Base-by-base conservation (phyloP, 2,329 filamentous ascomycete species). In the Exophiala lecanii-corni region DNA sequence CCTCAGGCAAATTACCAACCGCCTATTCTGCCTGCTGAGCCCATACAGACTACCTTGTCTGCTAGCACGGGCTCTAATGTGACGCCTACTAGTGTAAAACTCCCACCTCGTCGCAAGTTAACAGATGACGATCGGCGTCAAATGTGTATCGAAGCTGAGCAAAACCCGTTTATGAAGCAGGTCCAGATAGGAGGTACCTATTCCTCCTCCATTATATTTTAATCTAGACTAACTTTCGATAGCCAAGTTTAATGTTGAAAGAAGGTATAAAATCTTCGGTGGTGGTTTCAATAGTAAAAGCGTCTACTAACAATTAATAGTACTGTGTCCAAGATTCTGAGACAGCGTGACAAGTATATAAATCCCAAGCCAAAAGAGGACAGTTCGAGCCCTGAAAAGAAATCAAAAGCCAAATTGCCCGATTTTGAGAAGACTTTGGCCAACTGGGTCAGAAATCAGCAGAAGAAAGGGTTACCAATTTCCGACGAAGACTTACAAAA, bases 301-400 rank as follows among this genome's bases (percentile, higher is more conserved):
- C n/a, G n/a, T 18, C 5, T 26, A 19, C 49, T 51, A 26, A 51
- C 32, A 17, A 15, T n/a, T 38, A 58, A 43, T 64, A 98, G 92
- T 70, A 98, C 92, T 36, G 92, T 98, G n/a, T 98, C 92, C 42
- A 98, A 98, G 63, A 92, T 97, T 42, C 68, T 98, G 53, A 82
- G 91, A 41, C 84, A 95, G 59, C 94, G 91, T 69, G 92, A 98
- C 53, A 92, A 94, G 63, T 97, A 94, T 65, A 76, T 97, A 10
- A 85, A 83, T 58, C 80, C 81, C 41, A 51, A 49, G 36, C 41
- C 45, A 10, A 53, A 53, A 41, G 89, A 87, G 63, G 84, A 82
- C 55, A 87, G 74, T 61, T 79, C 76, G 55, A 91, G 89, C 32
- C 86, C 87, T 5, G 78, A 85, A 54, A 94, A 92, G 64, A 83